A percentile compares a stretch with the other conserved stretches of the same genome.
Conservation (phyloP, 2,329 filamentous ascomycete species). For the Clonostachys solani region DNA sequence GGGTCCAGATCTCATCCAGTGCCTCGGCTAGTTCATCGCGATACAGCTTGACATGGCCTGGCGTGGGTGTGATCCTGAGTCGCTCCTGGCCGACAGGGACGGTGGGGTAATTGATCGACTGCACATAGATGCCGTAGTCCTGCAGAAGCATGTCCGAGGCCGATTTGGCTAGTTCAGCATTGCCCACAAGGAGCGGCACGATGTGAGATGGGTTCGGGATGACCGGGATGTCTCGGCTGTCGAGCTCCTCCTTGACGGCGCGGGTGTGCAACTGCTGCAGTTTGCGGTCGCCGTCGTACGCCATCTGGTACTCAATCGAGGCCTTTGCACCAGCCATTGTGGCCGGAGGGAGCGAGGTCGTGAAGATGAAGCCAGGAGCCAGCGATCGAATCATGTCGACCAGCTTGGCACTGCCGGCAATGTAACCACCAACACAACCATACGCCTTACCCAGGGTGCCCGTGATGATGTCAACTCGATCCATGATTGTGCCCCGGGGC, state of each 20-base stretch:
- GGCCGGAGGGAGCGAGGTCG: constrained; percentile 89
- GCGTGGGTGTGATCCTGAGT: constrained; percentile 91
- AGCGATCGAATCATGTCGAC: constrained; percentile 93
- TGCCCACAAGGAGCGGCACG: constrained; percentile 87
- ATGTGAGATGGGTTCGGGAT: constrained; percentile 98
- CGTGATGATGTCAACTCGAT: constrained; percentile 96
- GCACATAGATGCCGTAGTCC: constrained; percentile 92
- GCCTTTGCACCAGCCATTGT: constrained; percentile 93
- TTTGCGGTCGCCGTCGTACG: constrained; percentile 77
- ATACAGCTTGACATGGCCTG: constrained; percentile 81
- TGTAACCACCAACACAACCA: constrained; percentile 96
- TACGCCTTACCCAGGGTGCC: constrained; percentile 97
- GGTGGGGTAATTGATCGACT: constrained; percentile 98
- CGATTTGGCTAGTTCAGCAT: constrained; percentile 86
- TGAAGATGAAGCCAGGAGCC: constrained; percentile 98
- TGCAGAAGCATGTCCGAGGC: constrained; percentile 89
- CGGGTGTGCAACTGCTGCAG: constrained; percentile 96
- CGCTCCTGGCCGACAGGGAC: constrained; percentile 97
- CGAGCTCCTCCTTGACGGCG: constrained; percentile 82
- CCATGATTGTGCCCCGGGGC: constrained; percentile 82
- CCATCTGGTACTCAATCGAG: constrained; percentile 91
- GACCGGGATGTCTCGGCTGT: constrained; percentile 81
- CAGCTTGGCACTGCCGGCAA: constrained; percentile 81
- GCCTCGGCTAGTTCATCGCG: constrained; percentile 82
- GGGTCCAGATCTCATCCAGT: constrained; percentile 81